Conservation (phyloP, 1,284 basidiomycete genomes). For the Volvariella surrecta region DNA sequence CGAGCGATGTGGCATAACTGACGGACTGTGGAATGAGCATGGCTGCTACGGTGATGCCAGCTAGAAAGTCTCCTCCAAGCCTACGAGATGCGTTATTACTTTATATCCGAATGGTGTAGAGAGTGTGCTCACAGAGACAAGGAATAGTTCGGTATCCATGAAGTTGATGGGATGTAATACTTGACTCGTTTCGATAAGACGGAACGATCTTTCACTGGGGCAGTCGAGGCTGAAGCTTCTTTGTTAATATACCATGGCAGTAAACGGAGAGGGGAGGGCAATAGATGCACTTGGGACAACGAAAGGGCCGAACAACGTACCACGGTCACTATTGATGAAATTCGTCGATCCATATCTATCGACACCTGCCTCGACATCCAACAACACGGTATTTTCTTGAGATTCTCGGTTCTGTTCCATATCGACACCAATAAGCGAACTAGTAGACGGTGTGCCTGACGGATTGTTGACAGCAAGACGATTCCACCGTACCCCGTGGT, state of each 20-base stretch:
- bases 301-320: slow-evolving; percentile 11
- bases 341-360: slow-evolving; percentile 16
- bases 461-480: not conserved
- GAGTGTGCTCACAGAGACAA: slow-evolving; percentile 48
- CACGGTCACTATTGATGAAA: slow-evolving; percentile 10
- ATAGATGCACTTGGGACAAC: too few relatives aligned
- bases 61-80: slow-evolving; percentile 74
- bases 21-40: slow-evolving; percentile 91
- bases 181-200: slow-evolving; percentile 27
- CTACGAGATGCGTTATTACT: slow-evolving; percentile 28
- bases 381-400: slow-evolving; percentile 22
- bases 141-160: slow-evolving; percentile 83
- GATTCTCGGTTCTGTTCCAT: slow-evolving; percentile 11
- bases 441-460: slow-evolving; percentile 13
- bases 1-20: slow-evolving; percentile 84
- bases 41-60: slow-evolving; percentile 82
- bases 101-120: not conserved
- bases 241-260: too few relatives aligned
- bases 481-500: not conserved
- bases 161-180: slow-evolving; percentile 65
- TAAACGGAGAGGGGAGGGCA: slow-evolving; percentile 6
- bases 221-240: too few relatives aligned
- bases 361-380: slow-evolving; percentile 19
- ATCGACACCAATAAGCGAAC: slow-evolving; percentile 28
- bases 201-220: slow-evolving; percentile 10